Base-by-base conservation (phyloP, 2,329 filamentous ascomycete genomes). In the Fusarium scirpi region DNA sequence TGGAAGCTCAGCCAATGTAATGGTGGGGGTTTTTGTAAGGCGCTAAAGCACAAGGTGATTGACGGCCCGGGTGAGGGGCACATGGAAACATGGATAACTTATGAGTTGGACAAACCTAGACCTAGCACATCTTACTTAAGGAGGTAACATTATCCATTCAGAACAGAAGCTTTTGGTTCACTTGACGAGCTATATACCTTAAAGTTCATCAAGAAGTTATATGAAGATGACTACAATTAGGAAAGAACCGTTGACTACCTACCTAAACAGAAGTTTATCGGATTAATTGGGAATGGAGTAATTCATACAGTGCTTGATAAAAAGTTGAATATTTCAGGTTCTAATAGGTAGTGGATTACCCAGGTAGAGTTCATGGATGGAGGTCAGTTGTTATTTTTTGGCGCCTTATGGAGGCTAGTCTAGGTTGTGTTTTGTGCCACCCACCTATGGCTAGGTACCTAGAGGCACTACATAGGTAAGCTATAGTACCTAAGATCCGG, bases 41-140 rank as follows among this genome's bases (percentile, higher is more conserved):
- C 67, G 66, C 67, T 69, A 70, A 52, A 63, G 34, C 64, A 51
- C 60, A 60, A 52, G 22, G 47, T 43, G 54, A 67, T 47, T 49
- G 66, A 67, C 56, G 46, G 62, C 43, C 44, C 44, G 29, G 47
- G 34, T 67, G 67, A 70, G 67, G 67, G 67, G 67, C 62, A 70
- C 20, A 30, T 41, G 24, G 32, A 20, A 52, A 40, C 24, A n/a
- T 24, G 45, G 18, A 44, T 38, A 38, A 38, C 34, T 11, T 44
- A 49, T 48, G 24, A 48, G 54, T 18, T 57, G 44, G 45, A 56
- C 24, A 48, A 45, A 24, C 60, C 44, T n/a, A 22, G 22, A 62
- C 29, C 24, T 38, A 32, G 10, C 34, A 38, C 16, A n/a, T 38
- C 10, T 38, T 38, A n/a, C 34, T n/a, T 25, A n/a, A 38, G 9